Percentiles rank a stretch among this genome's conserved stretches.
Conservation (phyloP, 1,284 basidiomycete species). For the Ganoderma boninense region DNA sequence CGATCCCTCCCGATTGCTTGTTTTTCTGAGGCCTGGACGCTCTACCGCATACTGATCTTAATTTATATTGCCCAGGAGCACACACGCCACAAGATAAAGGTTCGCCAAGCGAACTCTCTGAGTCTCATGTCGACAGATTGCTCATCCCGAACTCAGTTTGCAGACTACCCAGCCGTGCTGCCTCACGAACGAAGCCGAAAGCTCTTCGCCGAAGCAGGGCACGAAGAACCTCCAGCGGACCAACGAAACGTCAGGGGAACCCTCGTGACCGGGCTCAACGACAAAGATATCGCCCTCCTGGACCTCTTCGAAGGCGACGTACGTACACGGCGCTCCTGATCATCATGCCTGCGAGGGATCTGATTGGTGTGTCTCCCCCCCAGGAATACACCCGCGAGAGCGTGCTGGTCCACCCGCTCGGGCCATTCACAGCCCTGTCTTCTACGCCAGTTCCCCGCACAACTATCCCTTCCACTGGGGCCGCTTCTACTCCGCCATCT, state of each 20-base stretch:
- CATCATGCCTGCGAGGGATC: background rate
- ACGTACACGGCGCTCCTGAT: slow-evolving; percentile 41
- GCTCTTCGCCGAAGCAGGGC: slow-evolving; percentile 48
- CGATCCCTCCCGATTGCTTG: background rate
- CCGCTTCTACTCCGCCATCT: slow-evolving; percentile 42
- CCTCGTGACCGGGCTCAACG: slow-evolving; percentile 70
- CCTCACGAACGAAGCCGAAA: slow-evolving; percentile 55
- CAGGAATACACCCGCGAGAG: slow-evolving; percentile 76
- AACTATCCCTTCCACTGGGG: slow-evolving; percentile 48
- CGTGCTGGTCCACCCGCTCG: slow-evolving; percentile 65
- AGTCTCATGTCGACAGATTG: no score
- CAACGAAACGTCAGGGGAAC: slow-evolving; percentile 74
- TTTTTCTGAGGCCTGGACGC: background rate
- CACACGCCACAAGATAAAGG: slow-evolving; percentile 75
- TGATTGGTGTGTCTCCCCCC: slow-evolving; percentile 2
- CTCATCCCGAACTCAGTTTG: slow-evolving; percentile 47
- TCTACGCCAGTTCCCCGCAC: slow-evolving; percentile 16
- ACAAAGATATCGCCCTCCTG: slow-evolving; percentile 63
- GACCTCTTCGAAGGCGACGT: slow-evolving; percentile 87
- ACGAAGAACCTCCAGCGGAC: slow-evolving; percentile 52
- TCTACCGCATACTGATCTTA: background rate
- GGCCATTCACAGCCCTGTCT: slow-evolving; percentile 46
- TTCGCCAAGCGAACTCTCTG: slow-evolving; percentile 38
- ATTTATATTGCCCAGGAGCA: slow-evolving; percentile 60
- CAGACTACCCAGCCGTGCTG: slow-evolving; percentile 85